phyloP scores from a whole-genome alignment of 768 basidiomycete genomes.

The Phylloporus arenicola region DNA sequence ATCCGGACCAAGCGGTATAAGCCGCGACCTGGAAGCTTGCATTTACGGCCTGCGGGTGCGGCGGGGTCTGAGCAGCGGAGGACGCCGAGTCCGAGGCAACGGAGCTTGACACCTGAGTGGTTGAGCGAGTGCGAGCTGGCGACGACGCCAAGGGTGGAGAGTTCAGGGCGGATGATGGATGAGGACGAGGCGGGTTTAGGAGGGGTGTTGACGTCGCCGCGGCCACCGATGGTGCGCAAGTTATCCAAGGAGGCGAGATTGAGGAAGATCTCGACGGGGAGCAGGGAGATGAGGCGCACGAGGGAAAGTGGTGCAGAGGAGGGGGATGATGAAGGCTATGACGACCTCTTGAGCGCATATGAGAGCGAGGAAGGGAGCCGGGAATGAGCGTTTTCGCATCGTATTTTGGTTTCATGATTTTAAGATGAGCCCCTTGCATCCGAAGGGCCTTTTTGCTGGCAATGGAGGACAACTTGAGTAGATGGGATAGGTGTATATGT shows the following conservation, averaged over 20 bases:
- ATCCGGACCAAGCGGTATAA: slow-evolving; percentile 51
- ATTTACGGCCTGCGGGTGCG: slow-evolving; percentile 29
- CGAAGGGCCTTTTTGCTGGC: slow-evolving; percentile 2
- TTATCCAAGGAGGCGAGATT: slow-evolving; percentile 28
- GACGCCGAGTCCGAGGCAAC: slow-evolving; percentile 38
- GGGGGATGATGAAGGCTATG: slow-evolving; percentile 72
- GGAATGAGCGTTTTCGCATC: slow-evolving; percentile 13
- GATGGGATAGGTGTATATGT: background rate
- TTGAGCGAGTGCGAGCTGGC: slow-evolving; percentile 45
- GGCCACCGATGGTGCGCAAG: slow-evolving; percentile 27
- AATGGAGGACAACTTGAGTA: background rate
- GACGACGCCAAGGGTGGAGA: slow-evolving; percentile 53
- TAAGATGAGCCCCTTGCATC: background rate
- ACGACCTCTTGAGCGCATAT: slow-evolving; percentile 73
- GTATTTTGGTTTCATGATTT: background rate
- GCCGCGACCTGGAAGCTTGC: slow-evolving; percentile 44
- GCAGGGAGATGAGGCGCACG: slow-evolving; percentile 29
- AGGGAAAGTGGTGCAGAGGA: slow-evolving; percentile 68
- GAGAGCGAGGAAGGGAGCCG: slow-evolving; percentile 61
- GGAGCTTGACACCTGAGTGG: slow-evolving; percentile 48
- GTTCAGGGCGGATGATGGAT: slow-evolving; percentile 23
- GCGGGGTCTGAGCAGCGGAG: slow-evolving; percentile 28
- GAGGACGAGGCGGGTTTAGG: background rate
- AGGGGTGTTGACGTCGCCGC: slow-evolving; percentile 19
- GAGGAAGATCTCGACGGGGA: slow-evolving; percentile 46